A percentile compares a stretch with the other conserved stretches of the same genome.
These are phyloP conservation scores for Austroboletus novae-zelandiae DNA, from an alignment of 1,284 basidiomycete species.

Conservation along the genomic window DNA sequence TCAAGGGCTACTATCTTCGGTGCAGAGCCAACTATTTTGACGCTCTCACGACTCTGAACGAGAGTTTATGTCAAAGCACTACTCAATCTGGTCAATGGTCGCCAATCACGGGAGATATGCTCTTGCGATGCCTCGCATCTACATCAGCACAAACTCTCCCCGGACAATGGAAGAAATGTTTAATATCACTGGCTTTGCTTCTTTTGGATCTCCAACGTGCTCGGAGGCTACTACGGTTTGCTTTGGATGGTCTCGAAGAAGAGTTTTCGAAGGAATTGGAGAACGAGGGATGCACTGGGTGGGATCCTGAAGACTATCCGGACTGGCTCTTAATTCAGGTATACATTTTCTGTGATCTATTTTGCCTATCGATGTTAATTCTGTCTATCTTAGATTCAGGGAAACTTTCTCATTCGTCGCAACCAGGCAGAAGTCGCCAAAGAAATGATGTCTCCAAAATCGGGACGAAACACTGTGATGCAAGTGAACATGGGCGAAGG, in stretches of 20 bases:
- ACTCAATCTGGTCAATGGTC: slow-evolving; percentile 18
- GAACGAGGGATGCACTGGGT: slow-evolving; percentile 21
- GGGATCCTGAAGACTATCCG: slow-evolving; percentile 16
- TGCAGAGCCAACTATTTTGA: neutral
- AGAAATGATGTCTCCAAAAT: slow-evolving; percentile 44
- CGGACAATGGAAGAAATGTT: slow-evolving; percentile 24
- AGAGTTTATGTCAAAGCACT: neutral
- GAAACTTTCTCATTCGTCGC: slow-evolving; percentile 37
- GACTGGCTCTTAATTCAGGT: slow-evolving; percentile 50
- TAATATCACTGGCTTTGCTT: slow-evolving; percentile 29
- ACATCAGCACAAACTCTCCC: slow-evolving; percentile 1
- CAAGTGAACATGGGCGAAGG: slow-evolving; percentile 64
- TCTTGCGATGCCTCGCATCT: slow-evolving; percentile 26
- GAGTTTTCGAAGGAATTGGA: neutral
- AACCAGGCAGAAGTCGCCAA: slow-evolving; percentile 39
- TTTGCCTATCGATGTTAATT: neutral
- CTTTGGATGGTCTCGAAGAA: neutral
- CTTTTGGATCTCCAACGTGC: slow-evolving; percentile 32
- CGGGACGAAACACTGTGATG: slow-evolving; percentile 35
- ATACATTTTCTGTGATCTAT: neutral
- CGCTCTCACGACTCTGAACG: neutral
- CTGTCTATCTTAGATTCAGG: slow-evolving; percentile 35
- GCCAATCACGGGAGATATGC: slow-evolving; percentile 19
- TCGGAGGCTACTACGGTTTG: neutral
- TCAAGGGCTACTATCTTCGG: neutral